Evolutionary conservation across 352 stramenopile species (phyloP).

Genomic region (Peronosclerospora sorghi): DNA sequence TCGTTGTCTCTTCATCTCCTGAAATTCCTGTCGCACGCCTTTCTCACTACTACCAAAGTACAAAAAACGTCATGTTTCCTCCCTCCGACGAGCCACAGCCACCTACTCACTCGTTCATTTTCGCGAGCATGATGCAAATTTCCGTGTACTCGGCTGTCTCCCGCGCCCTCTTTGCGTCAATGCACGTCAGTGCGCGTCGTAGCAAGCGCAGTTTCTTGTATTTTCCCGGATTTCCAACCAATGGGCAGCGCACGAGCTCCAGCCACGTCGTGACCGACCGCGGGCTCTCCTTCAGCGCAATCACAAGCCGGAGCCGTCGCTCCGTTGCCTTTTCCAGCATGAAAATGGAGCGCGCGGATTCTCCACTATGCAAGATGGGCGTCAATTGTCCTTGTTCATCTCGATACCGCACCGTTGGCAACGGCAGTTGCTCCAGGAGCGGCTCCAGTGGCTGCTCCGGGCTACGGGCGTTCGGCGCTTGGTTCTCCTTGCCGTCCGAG

Average conservation of each 20-base stretch:
- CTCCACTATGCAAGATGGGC: conserved; percentile 37
- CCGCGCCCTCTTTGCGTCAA: conserved; percentile 22
- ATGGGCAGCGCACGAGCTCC: conserved; percentile 34
- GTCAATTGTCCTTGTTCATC: conserved; percentile 2
- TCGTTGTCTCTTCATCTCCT: conserved; percentile 40
- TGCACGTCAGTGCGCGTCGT: conserved; percentile 29
- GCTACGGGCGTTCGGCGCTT: conserved; percentile 10
- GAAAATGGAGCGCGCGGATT: conserved; percentile 52
- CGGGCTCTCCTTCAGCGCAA: conserved; percentile 38
- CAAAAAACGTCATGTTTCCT: no score
- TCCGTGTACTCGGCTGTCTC: conserved; percentile 33
- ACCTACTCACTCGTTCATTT: conserved; percentile 32
- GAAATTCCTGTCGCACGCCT: conserved; percentile 38
- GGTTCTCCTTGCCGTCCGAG: conserved; percentile 34
- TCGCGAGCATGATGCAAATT: conserved; percentile 50
- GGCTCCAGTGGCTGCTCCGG: not conserved
- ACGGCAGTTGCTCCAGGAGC: conserved; percentile 9
- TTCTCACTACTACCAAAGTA: conserved; percentile 31
- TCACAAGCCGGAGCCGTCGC: conserved; percentile 28
- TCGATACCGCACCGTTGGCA: conserved; percentile 10
- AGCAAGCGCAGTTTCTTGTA: conserved; percentile 37
- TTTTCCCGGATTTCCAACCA: conserved; percentile 26
- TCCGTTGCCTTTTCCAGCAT: conserved; percentile 39
- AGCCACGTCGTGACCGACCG: conserved; percentile 39
- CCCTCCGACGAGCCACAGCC: no score